These are phyloP conservation scores for Pestalotiopsis sp. DNA, from an alignment of 2,329 filamentous ascomycete species.

Conservation along the genomic window DNA sequence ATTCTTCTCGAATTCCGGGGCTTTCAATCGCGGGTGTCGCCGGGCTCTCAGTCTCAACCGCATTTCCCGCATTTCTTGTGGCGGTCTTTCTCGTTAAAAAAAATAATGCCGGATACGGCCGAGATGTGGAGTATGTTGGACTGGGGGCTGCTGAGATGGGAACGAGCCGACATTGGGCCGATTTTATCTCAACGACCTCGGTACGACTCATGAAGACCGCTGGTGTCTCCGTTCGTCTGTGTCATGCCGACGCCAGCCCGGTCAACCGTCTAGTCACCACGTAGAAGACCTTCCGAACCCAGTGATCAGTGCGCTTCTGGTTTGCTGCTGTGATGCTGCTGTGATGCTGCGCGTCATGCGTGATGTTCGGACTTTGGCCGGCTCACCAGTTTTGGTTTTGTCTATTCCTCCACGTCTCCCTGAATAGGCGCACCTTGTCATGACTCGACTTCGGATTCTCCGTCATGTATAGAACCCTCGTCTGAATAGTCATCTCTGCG, in stretches of 20 bases:
- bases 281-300: background rate
- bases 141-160: conserved; percentile 18
- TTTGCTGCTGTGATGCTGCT: background rate
- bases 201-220: background rate
- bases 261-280: background rate
- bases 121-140: conserved; percentile 22
- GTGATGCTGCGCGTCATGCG: background rate
- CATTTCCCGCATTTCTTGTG: background rate
- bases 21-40: background rate
- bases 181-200: conserved; percentile 11
- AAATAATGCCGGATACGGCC: conserved; percentile 32
- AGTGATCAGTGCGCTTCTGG: background rate
- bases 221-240: background rate
- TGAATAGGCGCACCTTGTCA: background rate
- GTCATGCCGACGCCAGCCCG: background rate
- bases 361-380: background rate
- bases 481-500: conserved; percentile 11
- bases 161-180: conserved; percentile 25
- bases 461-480: conserved; percentile 2
- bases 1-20: background rate
- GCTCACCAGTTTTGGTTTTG: background rate
- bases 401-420: background rate
- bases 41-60: background rate
- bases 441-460: background rate
- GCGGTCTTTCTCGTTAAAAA: background rate